Evolutionary conservation across 2,329 filamentous ascomycete species (phyloP).

Genomic region (Fusarium ambrosium): DNA sequence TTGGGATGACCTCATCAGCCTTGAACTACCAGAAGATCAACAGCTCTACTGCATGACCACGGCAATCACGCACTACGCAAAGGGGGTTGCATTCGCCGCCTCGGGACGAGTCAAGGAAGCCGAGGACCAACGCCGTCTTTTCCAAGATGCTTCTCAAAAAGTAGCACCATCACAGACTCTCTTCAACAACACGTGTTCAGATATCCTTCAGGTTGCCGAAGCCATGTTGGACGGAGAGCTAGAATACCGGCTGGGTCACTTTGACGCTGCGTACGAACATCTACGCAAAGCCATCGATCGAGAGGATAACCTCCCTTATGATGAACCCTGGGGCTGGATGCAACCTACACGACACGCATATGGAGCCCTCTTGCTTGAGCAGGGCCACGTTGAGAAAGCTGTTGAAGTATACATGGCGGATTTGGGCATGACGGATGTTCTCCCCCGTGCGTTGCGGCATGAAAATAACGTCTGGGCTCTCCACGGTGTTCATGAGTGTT

Average conservation of each 20-base stretch:
- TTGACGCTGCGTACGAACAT: constrained; percentile 69
- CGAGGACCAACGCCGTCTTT: constrained; percentile 62
- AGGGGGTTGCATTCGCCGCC: constrained; percentile 75
- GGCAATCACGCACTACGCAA: constrained; percentile 77
- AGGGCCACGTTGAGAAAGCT: constrained; percentile 70
- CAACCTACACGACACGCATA: constrained; percentile 79
- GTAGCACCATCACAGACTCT: constrained; percentile 71
- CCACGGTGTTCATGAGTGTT: constrained; percentile 79
- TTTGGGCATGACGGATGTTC: constrained; percentile 68
- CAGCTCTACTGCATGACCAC: constrained; percentile 77
- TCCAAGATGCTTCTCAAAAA: constrained; percentile 62
- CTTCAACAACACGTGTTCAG: constrained; percentile 56
- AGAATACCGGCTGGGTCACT: constrained; percentile 74
- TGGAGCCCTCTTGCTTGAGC: constrained; percentile 77
- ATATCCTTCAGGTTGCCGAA: constrained; percentile 74
- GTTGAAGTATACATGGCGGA: constrained; percentile 71
- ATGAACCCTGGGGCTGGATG: constrained; percentile 87
- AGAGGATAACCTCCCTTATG: constrained; percentile 76
- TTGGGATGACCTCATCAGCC: constrained; percentile 75
- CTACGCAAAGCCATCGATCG: constrained; percentile 69
- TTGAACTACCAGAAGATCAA: constrained; percentile 69
- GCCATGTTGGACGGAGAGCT: constrained; percentile 82
- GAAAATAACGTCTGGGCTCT: constrained; percentile 82
- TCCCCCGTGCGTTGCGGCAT: constrained; percentile 76
- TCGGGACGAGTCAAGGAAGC: constrained; percentile 68